Percentiles rank a stretch among this genome's conserved stretches.
Conservation (phyloP, 106 monocot genomes). For the Dioscorea dumetorum region DNA sequence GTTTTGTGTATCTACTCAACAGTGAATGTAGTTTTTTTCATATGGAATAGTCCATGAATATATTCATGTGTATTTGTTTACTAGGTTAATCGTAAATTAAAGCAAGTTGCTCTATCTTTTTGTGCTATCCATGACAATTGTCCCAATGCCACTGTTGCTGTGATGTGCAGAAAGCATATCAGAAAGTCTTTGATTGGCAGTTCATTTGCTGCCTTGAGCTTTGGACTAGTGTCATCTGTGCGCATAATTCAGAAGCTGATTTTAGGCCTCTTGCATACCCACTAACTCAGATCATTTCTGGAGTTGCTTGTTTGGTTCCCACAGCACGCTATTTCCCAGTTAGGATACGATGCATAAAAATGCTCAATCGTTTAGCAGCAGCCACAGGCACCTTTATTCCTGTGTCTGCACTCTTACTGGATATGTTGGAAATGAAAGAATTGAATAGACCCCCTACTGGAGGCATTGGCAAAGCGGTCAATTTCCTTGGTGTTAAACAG, state of each 20-base stretch:
- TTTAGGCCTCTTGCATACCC: slow-evolving; percentile 88
- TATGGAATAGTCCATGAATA: too few species aligned
- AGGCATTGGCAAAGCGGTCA: slow-evolving; percentile 78
- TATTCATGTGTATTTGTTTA: too few species aligned
- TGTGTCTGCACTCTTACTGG: slow-evolving; percentile 68
- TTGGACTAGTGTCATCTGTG: slow-evolving; percentile 77
- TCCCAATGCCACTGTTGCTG: too few species aligned
- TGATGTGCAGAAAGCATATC: slow-evolving; percentile 61
- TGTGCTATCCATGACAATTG: too few species aligned
- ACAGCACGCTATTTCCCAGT: slow-evolving; percentile 83
- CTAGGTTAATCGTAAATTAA: too few species aligned
- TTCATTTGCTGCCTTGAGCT: slow-evolving; percentile 87
- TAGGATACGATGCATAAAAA: slow-evolving; percentile 69
- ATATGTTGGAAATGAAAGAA: slow-evolving; percentile 94
- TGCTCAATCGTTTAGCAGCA: slow-evolving; percentile 77
- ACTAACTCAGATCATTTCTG: slow-evolving; percentile 76
- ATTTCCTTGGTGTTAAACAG: slow-evolving; percentile 65
- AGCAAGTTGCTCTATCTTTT: too few species aligned
- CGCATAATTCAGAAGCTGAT: slow-evolving; percentile 65
- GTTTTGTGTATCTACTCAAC: too few species aligned
- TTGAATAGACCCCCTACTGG: slow-evolving; percentile 44
- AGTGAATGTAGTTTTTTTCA: too few species aligned
- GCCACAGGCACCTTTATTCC: slow-evolving; percentile 75
- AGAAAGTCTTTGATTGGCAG: slow-evolving; percentile 97
- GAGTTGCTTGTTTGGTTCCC: slow-evolving; percentile 79